These are phyloP conservation scores for Globisporangium sylvaticum DNA, from an alignment of 352 stramenopile species.

Conservation along the genomic window DNA sequence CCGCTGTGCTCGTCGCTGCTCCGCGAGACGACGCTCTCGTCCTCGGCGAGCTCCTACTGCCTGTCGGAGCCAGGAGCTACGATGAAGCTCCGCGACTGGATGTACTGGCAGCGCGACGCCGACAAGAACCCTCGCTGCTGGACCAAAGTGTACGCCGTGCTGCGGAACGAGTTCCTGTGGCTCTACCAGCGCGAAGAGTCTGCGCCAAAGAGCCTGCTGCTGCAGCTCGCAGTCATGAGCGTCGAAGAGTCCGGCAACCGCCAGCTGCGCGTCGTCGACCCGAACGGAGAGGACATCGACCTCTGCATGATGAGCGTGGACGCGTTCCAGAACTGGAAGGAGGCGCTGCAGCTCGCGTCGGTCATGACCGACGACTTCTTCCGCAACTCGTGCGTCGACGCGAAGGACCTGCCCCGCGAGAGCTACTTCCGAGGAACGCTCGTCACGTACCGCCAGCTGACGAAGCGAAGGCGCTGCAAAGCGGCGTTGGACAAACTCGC, in stretches of 20 bases:
- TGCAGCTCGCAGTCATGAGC: slow-evolving; percentile 54
- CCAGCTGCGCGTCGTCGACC: slow-evolving; percentile 38
- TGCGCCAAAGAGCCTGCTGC: slow-evolving; percentile 25
- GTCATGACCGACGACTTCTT: slow-evolving; percentile 41
- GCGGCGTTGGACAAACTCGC: slow-evolving; percentile 25
- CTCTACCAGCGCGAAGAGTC: slow-evolving; percentile 45
- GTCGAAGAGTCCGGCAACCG: slow-evolving; percentile 27
- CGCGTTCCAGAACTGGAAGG: slow-evolving; percentile 28
- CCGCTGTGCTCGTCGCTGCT: background rate
- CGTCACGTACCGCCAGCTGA: slow-evolving; percentile 30
- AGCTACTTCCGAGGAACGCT: slow-evolving; percentile 52
- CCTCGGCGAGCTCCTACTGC: background rate
- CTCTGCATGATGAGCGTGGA: slow-evolving; percentile 31
- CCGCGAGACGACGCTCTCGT: background rate
- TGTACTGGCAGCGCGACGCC: slow-evolving; percentile 65
- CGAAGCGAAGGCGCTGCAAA: slow-evolving; percentile 33
- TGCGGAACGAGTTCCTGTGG: slow-evolving; percentile 52
- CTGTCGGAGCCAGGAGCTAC: slow-evolving; percentile 1
- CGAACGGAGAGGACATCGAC: slow-evolving; percentile 43
- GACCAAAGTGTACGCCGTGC: slow-evolving; percentile 63
- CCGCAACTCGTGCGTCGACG: slow-evolving; percentile 22
- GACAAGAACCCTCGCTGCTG: slow-evolving; percentile 37
- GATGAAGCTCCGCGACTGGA: slow-evolving; percentile 31
- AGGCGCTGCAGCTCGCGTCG: slow-evolving; percentile 36
- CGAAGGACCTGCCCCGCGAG: slow-evolving; percentile 32